Evolutionary conservation across 768 basidiomycete species (phyloP).

Genomic region (Termitomyces heimii): DNA sequence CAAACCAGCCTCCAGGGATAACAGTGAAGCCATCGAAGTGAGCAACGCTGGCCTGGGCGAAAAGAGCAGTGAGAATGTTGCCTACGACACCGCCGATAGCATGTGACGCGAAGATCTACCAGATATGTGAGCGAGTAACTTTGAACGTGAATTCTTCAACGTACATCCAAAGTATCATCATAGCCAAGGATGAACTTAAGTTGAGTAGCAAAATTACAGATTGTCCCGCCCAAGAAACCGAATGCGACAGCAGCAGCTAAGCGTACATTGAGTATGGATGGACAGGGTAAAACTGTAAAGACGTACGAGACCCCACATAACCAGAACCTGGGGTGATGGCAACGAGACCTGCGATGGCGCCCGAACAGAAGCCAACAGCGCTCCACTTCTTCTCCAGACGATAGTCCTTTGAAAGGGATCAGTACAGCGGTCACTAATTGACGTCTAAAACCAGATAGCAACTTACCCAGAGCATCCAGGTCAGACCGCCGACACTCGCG

Average conservation of each 20-base stretch:
- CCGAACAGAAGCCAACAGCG: conserved; percentile 92
- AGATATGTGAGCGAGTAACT: not conserved
- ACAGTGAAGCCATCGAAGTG: conserved; percentile 65
- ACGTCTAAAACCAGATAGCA: not conserved
- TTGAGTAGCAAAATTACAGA: conserved; percentile 95
- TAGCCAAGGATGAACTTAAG: conserved; percentile 78
- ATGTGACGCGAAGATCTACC: conserved; percentile 85
- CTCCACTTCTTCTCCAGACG: conserved; percentile 92
- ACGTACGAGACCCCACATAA: conserved; percentile 70
- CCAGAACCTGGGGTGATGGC: conserved; percentile 86
- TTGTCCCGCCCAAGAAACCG: conserved; percentile 76
- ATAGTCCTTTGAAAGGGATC: conserved; percentile 54
- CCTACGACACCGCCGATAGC: conserved; percentile 74
- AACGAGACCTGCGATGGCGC: conserved; percentile 86
- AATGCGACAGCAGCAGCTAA: conserved; percentile 77
- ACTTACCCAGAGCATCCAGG: conserved; percentile 87
- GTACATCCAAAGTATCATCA: conserved; percentile 77
- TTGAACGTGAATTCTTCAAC: conserved; percentile 10
- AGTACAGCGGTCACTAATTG: not conserved
- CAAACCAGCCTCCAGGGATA: conserved; percentile 84
- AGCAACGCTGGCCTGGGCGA: conserved; percentile 78
- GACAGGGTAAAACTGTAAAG: not conserved
- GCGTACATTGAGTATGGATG: not conserved
- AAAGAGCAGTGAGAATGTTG: conserved; percentile 82
- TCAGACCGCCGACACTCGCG: conserved; percentile 80